Conservation (phyloP, 2,329 filamentous ascomycete species). For the Madurella mycetomatis region DNA sequence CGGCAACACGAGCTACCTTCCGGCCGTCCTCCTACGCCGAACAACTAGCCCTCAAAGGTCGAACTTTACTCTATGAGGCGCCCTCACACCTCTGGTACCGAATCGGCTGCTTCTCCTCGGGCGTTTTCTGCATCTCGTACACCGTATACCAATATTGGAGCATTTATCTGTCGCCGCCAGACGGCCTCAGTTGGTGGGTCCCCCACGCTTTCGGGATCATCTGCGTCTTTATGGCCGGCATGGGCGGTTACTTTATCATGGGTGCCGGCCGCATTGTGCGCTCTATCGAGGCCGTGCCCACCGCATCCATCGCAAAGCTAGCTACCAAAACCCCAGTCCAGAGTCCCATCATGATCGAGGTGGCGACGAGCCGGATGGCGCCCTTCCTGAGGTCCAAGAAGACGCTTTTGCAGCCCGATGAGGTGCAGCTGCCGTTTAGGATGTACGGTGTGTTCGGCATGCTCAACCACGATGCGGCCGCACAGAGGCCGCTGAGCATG, state of each 20-base stretch:
- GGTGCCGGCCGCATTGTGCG: conserved; percentile 56
- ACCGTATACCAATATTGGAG: conserved; percentile 47
- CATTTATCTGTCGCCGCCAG: conserved; percentile 45
- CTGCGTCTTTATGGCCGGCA: conserved; percentile 54
- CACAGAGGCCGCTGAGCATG: conserved; percentile 10
- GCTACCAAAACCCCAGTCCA: conserved; percentile 10
- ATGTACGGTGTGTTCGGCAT: conserved; percentile 28
- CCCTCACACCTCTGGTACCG: conserved; percentile 62
- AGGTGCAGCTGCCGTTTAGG: conserved; percentile 35
- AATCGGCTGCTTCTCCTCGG: conserved; percentile 54
- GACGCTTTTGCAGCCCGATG: conserved; percentile 35
- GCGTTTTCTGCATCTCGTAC: conserved; percentile 49
- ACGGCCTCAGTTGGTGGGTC: conserved; percentile 53
- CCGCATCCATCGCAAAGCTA: conserved; percentile 13
- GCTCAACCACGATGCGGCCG: neutral
- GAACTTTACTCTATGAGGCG: conserved; percentile 60
- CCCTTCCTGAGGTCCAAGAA: conserved; percentile 45
- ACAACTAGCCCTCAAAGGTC: conserved; percentile 51
- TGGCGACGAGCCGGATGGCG: conserved; percentile 47
- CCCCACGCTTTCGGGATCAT: conserved; percentile 53
- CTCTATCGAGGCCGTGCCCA: conserved; percentile 52
- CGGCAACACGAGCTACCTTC: conserved; percentile 1
- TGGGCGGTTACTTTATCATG: conserved; percentile 57
- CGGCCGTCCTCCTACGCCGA: conserved; percentile 42
- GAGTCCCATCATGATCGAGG: conserved; percentile 46